phyloP scores from a whole-genome alignment of 768 basidiomycete genomes.

The Phallus indusiatus region DNA sequence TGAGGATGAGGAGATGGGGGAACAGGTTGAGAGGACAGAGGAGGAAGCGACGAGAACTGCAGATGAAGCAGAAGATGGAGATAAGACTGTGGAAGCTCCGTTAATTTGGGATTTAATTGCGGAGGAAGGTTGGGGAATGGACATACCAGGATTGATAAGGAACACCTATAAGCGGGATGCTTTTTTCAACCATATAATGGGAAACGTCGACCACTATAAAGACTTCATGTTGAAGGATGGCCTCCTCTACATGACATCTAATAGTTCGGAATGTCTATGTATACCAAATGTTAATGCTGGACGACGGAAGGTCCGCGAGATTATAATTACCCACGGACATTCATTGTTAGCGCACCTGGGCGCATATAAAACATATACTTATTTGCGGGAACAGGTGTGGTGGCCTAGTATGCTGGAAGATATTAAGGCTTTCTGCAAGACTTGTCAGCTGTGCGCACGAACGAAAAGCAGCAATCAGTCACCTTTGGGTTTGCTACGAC shows the following conservation, averaged over 20 bases:
- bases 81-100: too few relatives aligned
- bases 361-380: constrained; percentile 22
- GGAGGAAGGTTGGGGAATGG: too few relatives aligned
- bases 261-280: background rate
- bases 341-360: constrained; percentile 32
- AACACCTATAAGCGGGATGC: constrained; percentile 13
- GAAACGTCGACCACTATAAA: background rate
- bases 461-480: constrained; percentile 14
- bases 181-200: constrained; percentile 21
- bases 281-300: constrained; percentile 5
- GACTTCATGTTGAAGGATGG: constrained; percentile 9
- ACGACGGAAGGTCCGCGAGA: constrained; percentile 7
- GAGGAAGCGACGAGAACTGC: too few relatives aligned
- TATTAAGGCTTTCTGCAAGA: constrained; percentile 18
- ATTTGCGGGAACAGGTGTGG: constrained; percentile 17
- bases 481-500: constrained; percentile 18
- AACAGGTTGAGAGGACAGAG: too few relatives aligned
- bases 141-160: background rate
- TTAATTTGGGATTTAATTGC: too few relatives aligned
- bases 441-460: constrained; percentile 17
- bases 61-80: too few relatives aligned
- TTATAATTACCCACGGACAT: constrained; percentile 18
- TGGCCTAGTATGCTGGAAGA: constrained; percentile 17
- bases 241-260: constrained; percentile 4
- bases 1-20: too few relatives aligned